These are phyloP conservation scores for Plasmodium gallinaceum DNA, from an alignment of 169 alveolate species.

Conservation along the genomic window DNA sequence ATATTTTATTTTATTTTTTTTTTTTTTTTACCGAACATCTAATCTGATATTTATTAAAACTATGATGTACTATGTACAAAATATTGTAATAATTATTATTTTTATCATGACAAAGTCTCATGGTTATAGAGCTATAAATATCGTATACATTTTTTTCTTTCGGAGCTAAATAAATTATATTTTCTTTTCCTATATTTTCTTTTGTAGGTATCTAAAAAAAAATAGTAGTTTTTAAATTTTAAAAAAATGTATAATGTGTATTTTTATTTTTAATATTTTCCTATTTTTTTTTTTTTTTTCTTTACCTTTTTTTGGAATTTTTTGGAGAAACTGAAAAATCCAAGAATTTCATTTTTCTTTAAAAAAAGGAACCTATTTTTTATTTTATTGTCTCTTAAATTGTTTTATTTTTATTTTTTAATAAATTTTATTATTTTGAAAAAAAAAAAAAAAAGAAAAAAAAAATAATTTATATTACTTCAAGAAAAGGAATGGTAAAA, in stretches of 20 bases:
- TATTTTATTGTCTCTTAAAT: background rate
- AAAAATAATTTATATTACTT: slow-evolving; percentile 15
- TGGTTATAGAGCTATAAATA: slow-evolving; percentile 34
- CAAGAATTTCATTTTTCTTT: slow-evolving; percentile 55
- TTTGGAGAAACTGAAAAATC: slow-evolving; percentile 59
- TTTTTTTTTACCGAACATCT: slow-evolving; percentile 51
- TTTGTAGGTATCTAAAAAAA: slow-evolving; percentile 22
- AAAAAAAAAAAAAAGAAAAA: background rate
- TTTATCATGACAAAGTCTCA: slow-evolving; percentile 46
- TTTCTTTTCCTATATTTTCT: slow-evolving; percentile 33
- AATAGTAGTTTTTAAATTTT: slow-evolving; percentile 9
- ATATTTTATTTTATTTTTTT: background rate
- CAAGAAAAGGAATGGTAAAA: slow-evolving; percentile 60
- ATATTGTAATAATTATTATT: slow-evolving; percentile 48
- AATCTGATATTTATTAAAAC: slow-evolving; percentile 48
- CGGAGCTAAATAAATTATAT: slow-evolving; percentile 69
- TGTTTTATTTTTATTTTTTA: slow-evolving; percentile 7
- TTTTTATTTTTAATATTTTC: background rate
- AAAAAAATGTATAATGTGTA: background rate
- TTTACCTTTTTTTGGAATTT: slow-evolving; percentile 44
- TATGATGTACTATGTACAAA: slow-evolving; percentile 42
- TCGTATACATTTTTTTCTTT: slow-evolving; percentile 48
- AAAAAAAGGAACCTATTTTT: slow-evolving; percentile 21
- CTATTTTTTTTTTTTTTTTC: background rate
- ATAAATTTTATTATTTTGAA: background rate